phyloP scores from a whole-genome alignment of 1,284 basidiomycete species.

The Fomitiporia mediterranea region DNA sequence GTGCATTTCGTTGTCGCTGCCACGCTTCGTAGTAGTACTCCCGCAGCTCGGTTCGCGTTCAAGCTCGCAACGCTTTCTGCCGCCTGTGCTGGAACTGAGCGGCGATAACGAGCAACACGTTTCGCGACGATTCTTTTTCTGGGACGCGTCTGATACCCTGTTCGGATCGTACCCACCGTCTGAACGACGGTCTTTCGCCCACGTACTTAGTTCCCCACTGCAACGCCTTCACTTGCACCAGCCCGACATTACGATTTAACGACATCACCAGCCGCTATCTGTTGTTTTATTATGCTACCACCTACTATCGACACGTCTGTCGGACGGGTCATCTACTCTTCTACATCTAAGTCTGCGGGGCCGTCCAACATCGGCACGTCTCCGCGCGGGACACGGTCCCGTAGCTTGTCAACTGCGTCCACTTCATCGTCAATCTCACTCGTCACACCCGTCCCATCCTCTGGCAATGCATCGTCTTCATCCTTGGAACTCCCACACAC shows the following conservation, averaged over 20 bases:
- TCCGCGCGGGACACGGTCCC: slow-evolving; percentile 9
- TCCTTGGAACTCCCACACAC: slow-evolving; percentile 39
- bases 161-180: slow-evolving; percentile 9
- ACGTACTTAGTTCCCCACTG: neutral
- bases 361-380: neutral
- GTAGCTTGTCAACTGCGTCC: slow-evolving; percentile 49
- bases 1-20: neutral
- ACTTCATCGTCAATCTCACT: slow-evolving; percentile 50
- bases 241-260: neutral
- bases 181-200: neutral
- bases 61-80: slow-evolving; percentile 1
- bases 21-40: neutral
- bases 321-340: slow-evolving; percentile 17
- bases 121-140: neutral
- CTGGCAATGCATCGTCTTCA: slow-evolving; percentile 50
- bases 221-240: neutral
- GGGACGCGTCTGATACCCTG: neutral
- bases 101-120: neutral
- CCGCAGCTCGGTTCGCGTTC: slow-evolving; percentile 8
- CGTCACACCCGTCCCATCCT: slow-evolving; percentile 48
- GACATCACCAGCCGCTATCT: neutral
- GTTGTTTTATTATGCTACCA: slow-evolving; percentile 13
- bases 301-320: slow-evolving; percentile 20
- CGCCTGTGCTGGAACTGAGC: neutral
- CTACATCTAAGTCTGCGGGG: slow-evolving; percentile 3